phyloP scores from a whole-genome alignment of 2,329 filamentous ascomycete genomes.

The Elsinoe batatas region DNA sequence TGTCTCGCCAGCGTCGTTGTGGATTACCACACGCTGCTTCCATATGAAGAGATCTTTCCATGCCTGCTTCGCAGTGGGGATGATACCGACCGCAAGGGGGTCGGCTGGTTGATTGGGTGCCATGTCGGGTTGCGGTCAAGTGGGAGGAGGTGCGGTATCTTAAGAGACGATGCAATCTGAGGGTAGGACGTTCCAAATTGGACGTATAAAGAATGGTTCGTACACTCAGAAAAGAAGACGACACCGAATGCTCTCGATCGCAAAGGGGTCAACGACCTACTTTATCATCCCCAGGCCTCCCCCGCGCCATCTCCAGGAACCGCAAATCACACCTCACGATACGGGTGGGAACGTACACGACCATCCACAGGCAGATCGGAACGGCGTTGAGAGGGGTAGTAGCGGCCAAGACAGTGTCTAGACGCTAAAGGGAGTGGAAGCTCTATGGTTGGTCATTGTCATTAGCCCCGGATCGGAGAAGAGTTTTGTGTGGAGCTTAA shows the following conservation, averaged over 20 bases:
- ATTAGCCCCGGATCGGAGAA: conserved; percentile 4
- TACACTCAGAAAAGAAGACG: not conserved
- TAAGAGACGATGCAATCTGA: not conserved
- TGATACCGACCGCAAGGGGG: conserved; percentile 54
- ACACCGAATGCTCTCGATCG: not conserved
- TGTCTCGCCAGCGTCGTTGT: conserved; percentile 55
- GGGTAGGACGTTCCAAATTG: not conserved
- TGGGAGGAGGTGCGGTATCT: no score
- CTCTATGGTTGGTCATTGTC: not conserved
- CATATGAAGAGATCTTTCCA: conserved; percentile 58
- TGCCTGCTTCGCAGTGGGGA: conserved; percentile 56
- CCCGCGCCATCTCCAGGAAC: not conserved
- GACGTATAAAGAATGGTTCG: not conserved
- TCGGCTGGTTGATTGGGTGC: conserved; percentile 47
- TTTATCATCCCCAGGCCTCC: not conserved
- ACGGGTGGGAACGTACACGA: not conserved
- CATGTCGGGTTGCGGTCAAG: not conserved
- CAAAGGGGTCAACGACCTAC: not conserved
- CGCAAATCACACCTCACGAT: not conserved
- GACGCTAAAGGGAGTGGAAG: not conserved
- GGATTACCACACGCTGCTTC: conserved; percentile 62
- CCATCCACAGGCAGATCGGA: not conserved
- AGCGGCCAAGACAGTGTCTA: not conserved
- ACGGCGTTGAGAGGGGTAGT: not conserved
- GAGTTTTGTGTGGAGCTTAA: conserved; percentile 7